These are phyloP conservation scores for Aspergillus quadrilineatus DNA, from an alignment of 2,329 filamentous ascomycete genomes.

Conservation along the genomic window DNA sequence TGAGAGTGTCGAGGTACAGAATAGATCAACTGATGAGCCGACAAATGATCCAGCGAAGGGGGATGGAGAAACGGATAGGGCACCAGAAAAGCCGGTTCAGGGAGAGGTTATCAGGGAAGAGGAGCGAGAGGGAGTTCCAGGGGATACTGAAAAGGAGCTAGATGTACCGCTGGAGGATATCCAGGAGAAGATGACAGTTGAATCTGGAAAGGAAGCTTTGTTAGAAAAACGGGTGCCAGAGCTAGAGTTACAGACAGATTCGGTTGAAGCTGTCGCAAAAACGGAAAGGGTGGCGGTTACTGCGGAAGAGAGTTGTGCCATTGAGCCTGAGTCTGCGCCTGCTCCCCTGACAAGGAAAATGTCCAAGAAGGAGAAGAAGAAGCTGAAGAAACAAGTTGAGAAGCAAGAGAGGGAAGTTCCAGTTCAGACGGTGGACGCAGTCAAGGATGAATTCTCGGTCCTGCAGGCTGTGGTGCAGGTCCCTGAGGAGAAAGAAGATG, in stretches of 20 bases:
- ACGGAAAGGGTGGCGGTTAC: not conserved
- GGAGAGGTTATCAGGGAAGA: not conserved
- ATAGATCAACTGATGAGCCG: conserved; percentile 5
- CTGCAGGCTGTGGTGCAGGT: not conserved
- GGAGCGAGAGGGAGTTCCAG: not conserved
- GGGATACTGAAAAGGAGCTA: not conserved
- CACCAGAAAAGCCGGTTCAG: not conserved
- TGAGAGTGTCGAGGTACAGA: conserved; percentile 4
- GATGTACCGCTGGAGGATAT: not conserved
- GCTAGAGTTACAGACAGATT: not conserved
- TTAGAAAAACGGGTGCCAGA: not conserved
- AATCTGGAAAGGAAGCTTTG: not conserved
- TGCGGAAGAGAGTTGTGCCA: not conserved
- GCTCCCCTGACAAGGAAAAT: conserved; percentile 22
- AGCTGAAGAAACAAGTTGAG: conserved; percentile 28
- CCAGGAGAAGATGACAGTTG: not conserved
- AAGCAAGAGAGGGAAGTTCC: conserved; percentile 10
- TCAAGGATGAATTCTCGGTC: conserved; percentile 2
- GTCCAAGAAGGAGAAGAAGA: conserved; percentile 41
- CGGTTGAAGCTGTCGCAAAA: not conserved
- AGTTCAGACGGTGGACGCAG: not conserved
- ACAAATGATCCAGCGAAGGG: not conserved
- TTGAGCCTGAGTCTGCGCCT: conserved; percentile 10
- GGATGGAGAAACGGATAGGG: not conserved
- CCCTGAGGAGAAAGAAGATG: not conserved